Percentiles rank a stretch among this genome's conserved stretches.
phyloP scores from a whole-genome alignment of 495 filamentous ascomycete species.

The Cercophora samala region DNA sequence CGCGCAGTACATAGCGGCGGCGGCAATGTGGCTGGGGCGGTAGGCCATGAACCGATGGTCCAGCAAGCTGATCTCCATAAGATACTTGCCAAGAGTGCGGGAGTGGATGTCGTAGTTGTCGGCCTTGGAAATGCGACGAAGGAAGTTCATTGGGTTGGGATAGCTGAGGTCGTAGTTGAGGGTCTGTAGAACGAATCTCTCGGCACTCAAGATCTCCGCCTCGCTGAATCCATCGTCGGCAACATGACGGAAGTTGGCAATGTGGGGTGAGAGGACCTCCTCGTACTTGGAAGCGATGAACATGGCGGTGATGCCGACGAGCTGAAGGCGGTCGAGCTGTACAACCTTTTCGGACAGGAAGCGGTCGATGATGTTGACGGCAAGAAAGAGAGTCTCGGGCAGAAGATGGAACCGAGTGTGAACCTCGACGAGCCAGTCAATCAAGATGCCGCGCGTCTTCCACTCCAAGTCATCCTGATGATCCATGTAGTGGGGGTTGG shows the following conservation, averaged over 20 bases:
- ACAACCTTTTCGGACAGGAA: constrained; percentile 94
- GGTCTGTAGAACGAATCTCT: constrained; percentile 84
- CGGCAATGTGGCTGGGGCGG: constrained; percentile 83
- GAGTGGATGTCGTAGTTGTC: constrained; percentile 98
- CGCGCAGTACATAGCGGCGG: constrained; percentile 90
- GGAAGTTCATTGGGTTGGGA: constrained; percentile 99
- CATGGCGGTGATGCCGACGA: constrained; percentile 98
- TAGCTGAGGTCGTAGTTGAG: constrained; percentile 98
- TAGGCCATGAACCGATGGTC: constrained; percentile 89
- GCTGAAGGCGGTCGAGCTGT: constrained; percentile 87
- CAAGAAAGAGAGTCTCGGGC: constrained; percentile 95
- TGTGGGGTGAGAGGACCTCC: constrained; percentile 93
- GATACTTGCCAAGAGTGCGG: constrained; percentile 92
- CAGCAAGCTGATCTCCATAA: constrained; percentile 95
- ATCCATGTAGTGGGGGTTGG: constrained; percentile 91
- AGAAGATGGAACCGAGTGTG: constrained; percentile 95
- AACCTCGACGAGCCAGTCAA: constrained; percentile 98
- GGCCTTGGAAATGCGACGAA: constrained; percentile 95
- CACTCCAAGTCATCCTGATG: constrained; percentile 92
- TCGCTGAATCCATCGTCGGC: constrained; percentile 97
- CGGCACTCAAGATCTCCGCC: constrained; percentile 91
- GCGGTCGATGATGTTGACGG: constrained; percentile 96
- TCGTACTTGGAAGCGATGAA: constrained; percentile 99
- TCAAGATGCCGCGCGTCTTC: constrained; percentile 96
- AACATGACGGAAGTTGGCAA: constrained; percentile 93